These are phyloP conservation scores for Suhomyces choctaworum DNA, from an alignment of 1,139 yeast species.

Conservation along the genomic window DNA sequence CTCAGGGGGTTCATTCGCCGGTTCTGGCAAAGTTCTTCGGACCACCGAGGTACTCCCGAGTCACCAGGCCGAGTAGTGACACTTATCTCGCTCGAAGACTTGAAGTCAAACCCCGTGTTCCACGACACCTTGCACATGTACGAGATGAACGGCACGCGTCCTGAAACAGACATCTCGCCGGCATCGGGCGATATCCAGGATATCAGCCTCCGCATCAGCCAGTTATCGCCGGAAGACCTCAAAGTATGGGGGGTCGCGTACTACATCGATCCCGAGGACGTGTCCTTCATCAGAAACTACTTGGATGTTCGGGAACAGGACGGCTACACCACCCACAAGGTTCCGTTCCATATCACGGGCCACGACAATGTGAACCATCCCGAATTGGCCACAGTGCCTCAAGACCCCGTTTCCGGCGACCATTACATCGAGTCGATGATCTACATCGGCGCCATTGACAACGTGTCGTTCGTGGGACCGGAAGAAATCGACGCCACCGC, in stretches of 20 bases:
- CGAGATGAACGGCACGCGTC: slow-evolving; percentile 28
- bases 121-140: slow-evolving; percentile 47
- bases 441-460: slow-evolving; percentile 81
- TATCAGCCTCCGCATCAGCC: slow-evolving; percentile 17
- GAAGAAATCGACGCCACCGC: slow-evolving; percentile 64
- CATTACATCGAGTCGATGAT: slow-evolving; percentile 59
- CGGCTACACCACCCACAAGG: slow-evolving; percentile 75
- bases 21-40: slow-evolving; percentile 90
- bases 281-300: slow-evolving; percentile 60
- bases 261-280: slow-evolving; percentile 68
- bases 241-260: slow-evolving; percentile 82
- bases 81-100: slow-evolving; percentile 57
- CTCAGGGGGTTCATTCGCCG: slow-evolving; percentile 75
- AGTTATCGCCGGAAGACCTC: slow-evolving; percentile 46
- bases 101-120: slow-evolving; percentile 42
- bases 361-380: slow-evolving; percentile 19
- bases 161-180: slow-evolving; percentile 8
- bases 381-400: slow-evolving; percentile 18
- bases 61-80: slow-evolving; percentile 89
- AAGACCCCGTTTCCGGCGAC: slow-evolving; percentile 33
- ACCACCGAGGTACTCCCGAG: slow-evolving; percentile 87
- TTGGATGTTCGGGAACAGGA: slow-evolving; percentile 84
- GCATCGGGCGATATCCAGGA: slow-evolving; percentile 9
- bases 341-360: slow-evolving; percentile 59
- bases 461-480: slow-evolving; percentile 83